Evolutionary conservation across 2,329 filamentous ascomycete genomes (phyloP), one percentile per base, ranked within the genome.

Genomic region (Apiospora aurea): DNA sequence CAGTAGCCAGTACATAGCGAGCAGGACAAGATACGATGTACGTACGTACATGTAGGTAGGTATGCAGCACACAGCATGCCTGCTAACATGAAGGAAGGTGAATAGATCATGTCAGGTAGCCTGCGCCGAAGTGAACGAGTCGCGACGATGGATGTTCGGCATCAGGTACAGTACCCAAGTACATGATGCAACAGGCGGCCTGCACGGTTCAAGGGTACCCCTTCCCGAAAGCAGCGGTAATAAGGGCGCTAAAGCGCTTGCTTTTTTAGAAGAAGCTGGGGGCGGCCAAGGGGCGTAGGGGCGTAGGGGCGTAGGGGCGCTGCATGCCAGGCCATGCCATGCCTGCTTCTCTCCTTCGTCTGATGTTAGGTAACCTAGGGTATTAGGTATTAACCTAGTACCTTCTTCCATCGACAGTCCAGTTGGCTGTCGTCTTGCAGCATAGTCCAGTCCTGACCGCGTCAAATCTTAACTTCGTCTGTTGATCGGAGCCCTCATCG

Each of bases 171-270:
- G 57, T 64, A 64, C 57, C 34, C 34, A 6, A 38, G 7, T 8
- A 41, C n/a, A 64, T 29, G 26, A 41, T 64, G 57, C 57, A 41
- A 41, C 57, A 64, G 10, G 57, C 57, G 34, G 57, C 34, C 57
- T 64, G 57, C 57, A 64, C 57, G 29, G 57, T 34, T 64, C 57
- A 64, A 41, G 57, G 57, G 14, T 64, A 64, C 57, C 57, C 57
- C 57, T 64, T 64, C 57, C 57, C 57, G 57, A 64, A 64, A 64
- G 57, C 57, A 64, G 57, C 57, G 57, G 57, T 64, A 64, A 64
- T 64, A 64, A 64, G 57, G 57, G 57, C 57, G 57, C 57, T 64
- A 64, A 41, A 64, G 57, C 57, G 57, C 57, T 64, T 64, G 57
- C 29, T 64, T 41, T 34, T 61, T 61, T 38, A 61, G 29, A 61